Evolutionary conservation across 163 green algal species (phyloP).

Genomic region (Picocystis sp.): DNA sequence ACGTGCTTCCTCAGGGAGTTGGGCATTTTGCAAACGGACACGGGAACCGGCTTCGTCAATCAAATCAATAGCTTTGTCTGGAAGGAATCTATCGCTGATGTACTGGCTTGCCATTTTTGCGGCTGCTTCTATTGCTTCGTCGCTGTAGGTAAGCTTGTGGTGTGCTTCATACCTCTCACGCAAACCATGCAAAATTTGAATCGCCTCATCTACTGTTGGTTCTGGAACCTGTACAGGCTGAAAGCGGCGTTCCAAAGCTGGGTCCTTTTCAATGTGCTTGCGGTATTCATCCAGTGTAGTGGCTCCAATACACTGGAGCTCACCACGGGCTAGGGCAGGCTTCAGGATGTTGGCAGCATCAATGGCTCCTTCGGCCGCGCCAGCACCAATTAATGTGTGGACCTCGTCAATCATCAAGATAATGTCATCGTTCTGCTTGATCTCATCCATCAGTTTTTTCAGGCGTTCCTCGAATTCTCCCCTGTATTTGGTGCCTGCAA

Average conservation of each 20-base stretch:
- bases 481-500: constrained; percentile 97
- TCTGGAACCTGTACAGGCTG: constrained; percentile 63
- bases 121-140: constrained; percentile 80
- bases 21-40: constrained; percentile 81
- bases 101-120: constrained; percentile 89
- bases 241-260: constrained; percentile 73
- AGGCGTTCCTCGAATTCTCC: constrained; percentile 99
- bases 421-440: constrained; percentile 96
- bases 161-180: constrained; percentile 94
- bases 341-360: constrained; percentile 99
- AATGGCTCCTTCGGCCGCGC: constrained; percentile 89
- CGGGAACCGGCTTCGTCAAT: constrained; percentile 96
- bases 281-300: constrained; percentile 98
- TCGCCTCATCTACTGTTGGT: constrained; percentile 89
- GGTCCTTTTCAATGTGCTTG: constrained; percentile 99
- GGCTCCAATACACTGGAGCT: constrained; percentile 98
- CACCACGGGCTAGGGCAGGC: constrained; percentile 89
- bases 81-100: constrained; percentile 95
- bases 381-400: constrained; percentile 90
- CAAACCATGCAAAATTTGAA: constrained; percentile 86
- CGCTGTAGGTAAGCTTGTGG: constrained; percentile 96
- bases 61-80: constrained; percentile 96
- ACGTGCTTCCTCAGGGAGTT: constrained; percentile 88
- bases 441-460: constrained; percentile 99
- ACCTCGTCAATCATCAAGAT: constrained; percentile 94